Conservation (phyloP, 2,329 filamentous ascomycete genomes). For the Thielaviopsis cerberus region DNA sequence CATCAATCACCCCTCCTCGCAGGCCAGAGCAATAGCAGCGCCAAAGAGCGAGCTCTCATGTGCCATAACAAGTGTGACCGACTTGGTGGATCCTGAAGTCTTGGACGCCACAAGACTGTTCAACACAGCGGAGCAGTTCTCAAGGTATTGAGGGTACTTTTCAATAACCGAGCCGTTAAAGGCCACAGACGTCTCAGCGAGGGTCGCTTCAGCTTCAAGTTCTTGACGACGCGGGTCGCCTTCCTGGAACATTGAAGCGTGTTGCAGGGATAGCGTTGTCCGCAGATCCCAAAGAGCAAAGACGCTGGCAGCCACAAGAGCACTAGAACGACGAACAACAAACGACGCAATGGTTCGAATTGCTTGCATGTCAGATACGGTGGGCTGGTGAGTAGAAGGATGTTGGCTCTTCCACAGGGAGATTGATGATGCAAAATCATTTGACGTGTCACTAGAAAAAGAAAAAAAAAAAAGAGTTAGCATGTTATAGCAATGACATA, state of each 20-base stretch:
- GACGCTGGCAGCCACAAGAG: conserved; percentile 38
- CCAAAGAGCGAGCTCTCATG: conserved; percentile 59
- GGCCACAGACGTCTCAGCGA: conserved; percentile 41
- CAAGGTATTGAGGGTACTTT: conserved; percentile 52
- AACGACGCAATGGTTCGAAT: conserved; percentile 34
- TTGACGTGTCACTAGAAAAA: conserved; percentile 2
- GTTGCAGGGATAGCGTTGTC: conserved; percentile 23
- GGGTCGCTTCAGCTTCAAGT: conserved; percentile 31
- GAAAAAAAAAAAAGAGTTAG: too few relatives aligned
- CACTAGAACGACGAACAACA: conserved; percentile 39
- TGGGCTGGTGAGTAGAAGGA: conserved; percentile 25
- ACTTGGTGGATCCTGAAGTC: conserved; percentile 15
- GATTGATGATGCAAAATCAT: neutral
- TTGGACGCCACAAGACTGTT: conserved; percentile 36
- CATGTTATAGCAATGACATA: neutral
- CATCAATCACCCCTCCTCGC: conserved; percentile 16
- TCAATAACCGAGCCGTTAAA: conserved; percentile 69
- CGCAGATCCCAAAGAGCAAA: conserved; percentile 41
- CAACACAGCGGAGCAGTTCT: conserved; percentile 42
- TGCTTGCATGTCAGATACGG: conserved; percentile 28
- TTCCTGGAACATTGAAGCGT: conserved; percentile 21
- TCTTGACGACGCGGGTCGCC: conserved; percentile 20
- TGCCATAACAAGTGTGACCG: conserved; percentile 47
- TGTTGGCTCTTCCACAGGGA: conserved; percentile 18
- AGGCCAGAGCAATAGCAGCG: conserved; percentile 51